These are phyloP conservation scores for Aspergillus baeticus DNA, from an alignment of 495 filamentous ascomycete genomes.

Conservation along the genomic window DNA sequence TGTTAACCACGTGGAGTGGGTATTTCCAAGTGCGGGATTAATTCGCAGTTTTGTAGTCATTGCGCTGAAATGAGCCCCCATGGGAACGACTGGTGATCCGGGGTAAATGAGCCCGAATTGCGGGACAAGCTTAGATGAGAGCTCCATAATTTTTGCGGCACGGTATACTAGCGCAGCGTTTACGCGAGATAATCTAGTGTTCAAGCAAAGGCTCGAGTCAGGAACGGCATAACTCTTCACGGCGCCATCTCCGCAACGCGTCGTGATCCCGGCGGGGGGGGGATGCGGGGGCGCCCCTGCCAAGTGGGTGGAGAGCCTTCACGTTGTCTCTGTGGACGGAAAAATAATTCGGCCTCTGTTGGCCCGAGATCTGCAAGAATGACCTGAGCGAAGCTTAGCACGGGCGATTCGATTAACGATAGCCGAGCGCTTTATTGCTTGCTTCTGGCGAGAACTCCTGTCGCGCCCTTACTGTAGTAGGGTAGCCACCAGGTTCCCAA, in stretches of 20 bases:
- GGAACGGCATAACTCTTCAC: not conserved
- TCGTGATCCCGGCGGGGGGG: slow-evolving; percentile 19
- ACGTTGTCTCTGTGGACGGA: slow-evolving; percentile 15
- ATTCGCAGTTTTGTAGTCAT: too few relatives aligned
- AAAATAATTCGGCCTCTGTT: slow-evolving; percentile 21
- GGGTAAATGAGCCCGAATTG: slow-evolving; percentile 5
- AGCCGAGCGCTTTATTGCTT: too few relatives aligned
- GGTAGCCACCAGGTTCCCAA: not conserved
- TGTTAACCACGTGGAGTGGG: too few relatives aligned
- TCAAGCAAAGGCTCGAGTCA: too few relatives aligned
- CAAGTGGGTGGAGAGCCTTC: slow-evolving; percentile 4
- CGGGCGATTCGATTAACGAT: not conserved
- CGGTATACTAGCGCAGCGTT: too few relatives aligned
- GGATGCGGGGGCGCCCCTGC: slow-evolving; percentile 24
- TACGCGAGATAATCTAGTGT: too few relatives aligned
- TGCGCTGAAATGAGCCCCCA: too few relatives aligned
- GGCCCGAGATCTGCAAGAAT: slow-evolving; percentile 10
- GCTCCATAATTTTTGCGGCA: not conserved
- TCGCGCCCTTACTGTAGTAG: too few relatives aligned
- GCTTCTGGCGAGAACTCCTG: too few relatives aligned
- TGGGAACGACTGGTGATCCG: not conserved
- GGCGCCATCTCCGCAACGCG: slow-evolving; percentile 1
- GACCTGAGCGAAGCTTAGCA: not conserved
- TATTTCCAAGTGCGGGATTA: too few relatives aligned
- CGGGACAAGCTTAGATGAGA: not conserved